Evolutionary conservation across 1,284 basidiomycete genomes (phyloP).

Genomic region (Ustilago trichophora): DNA sequence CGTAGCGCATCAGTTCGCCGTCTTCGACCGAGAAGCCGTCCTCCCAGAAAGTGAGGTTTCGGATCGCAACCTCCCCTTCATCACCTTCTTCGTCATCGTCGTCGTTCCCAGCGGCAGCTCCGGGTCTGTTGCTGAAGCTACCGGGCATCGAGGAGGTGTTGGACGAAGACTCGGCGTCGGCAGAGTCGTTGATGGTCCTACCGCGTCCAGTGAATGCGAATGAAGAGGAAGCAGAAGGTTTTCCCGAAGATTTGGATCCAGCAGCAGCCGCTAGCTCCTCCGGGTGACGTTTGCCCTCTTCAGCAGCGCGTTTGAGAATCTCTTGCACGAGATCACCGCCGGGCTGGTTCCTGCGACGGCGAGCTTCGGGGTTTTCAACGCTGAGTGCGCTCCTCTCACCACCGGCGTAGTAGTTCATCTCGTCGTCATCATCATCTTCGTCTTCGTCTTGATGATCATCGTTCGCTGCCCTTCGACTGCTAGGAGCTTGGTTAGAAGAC

Average conservation of each 20-base stretch:
- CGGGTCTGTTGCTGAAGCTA: constrained; percentile 9
- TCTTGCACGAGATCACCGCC: constrained; percentile 79
- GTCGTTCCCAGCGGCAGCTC: constrained; percentile 2
- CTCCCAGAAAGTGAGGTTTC: constrained; percentile 90
- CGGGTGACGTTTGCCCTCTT: constrained; percentile 70
- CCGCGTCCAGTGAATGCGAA: constrained; percentile 46
- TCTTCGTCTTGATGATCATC: constrained; percentile 57
- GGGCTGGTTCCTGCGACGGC: constrained; percentile 69
- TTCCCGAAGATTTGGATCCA: constrained; percentile 1
- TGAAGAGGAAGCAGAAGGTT: constrained; percentile 11
- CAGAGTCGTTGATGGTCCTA: constrained; percentile 43
- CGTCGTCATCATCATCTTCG: constrained; percentile 54
- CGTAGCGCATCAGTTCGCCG: constrained; percentile 84
- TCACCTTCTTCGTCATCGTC: constrained; percentile 68
- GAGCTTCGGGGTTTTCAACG: constrained; percentile 79
- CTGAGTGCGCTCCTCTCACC: constrained; percentile 79
- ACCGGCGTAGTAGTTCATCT: constrained; percentile 64
- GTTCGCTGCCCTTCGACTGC: constrained; percentile 27
- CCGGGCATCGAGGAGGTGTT: constrained; percentile 33
- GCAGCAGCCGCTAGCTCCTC: constrained; percentile 17
- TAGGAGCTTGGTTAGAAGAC: constrained; percentile 14
- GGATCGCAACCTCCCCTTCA: constrained; percentile 72
- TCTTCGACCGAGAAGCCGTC: constrained; percentile 94
- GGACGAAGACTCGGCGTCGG: constrained; percentile 18
- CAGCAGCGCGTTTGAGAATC: constrained; percentile 78